Evolutionary conservation across 2,329 filamentous ascomycete species (phyloP).

Genomic region (Trichoderma sp.): DNA sequence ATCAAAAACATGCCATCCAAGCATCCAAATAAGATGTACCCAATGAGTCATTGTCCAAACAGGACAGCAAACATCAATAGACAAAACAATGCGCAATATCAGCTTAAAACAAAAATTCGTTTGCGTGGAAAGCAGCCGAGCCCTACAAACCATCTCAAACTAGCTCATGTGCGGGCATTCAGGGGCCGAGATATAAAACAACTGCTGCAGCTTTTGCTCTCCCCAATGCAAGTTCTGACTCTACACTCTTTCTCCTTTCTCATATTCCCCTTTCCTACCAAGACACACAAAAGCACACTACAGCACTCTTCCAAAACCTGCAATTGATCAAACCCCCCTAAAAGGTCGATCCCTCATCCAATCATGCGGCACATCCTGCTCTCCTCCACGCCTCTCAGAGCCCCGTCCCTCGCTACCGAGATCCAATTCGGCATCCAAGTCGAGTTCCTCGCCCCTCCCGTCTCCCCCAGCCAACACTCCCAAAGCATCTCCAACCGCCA

Average conservation of each 20-base stretch:
- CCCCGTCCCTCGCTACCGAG: background rate
- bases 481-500: background rate
- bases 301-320: background rate
- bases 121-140: background rate
- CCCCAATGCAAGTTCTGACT: background rate
- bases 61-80: background rate
- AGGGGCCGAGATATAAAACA: background rate
- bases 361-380: background rate
- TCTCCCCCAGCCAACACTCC: background rate
- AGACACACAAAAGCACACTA: background rate
- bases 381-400: background rate
- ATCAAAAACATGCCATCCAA: background rate
- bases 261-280: background rate
- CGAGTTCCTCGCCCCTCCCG: conserved; percentile 27
- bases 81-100: background rate
- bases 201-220: background rate
- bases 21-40: background rate
- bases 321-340: background rate
- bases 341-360: background rate
- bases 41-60: background rate
- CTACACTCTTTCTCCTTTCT: background rate
- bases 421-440: conserved; percentile 28
- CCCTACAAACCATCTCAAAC: background rate
- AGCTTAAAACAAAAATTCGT: background rate
- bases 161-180: background rate